A percentile compares a stretch with the other conserved stretches of the same genome.
Evolutionary conservation across 257 asterid species (phyloP).

Genomic region (Echium plantagineum): DNA sequence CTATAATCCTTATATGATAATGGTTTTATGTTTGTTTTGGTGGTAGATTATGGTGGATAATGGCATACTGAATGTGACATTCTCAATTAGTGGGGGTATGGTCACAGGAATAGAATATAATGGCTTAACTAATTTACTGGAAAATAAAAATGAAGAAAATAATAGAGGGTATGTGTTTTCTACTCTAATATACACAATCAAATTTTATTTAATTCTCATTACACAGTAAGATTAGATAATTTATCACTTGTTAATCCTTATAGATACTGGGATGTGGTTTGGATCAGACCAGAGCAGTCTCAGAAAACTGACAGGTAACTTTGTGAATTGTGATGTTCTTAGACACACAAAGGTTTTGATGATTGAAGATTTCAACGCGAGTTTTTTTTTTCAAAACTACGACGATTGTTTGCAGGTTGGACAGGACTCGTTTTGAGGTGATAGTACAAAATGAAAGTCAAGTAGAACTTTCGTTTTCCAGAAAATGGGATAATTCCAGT

Average conservation of each 20-base stretch:
- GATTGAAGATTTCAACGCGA: too few species aligned
- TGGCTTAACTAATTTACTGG: constrained; percentile 3
- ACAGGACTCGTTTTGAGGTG: background rate
- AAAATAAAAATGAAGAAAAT: background rate
- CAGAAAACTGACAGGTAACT: background rate
- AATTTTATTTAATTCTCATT: background rate
- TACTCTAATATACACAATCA: too few species aligned
- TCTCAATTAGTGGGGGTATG: background rate
- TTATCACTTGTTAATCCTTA: too few species aligned
- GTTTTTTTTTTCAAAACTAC: too few species aligned
- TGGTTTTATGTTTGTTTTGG: background rate
- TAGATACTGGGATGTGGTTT: background rate
- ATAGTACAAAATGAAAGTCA: constrained; percentile 1
- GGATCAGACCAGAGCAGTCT: background rate
- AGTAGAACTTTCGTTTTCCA: constrained; percentile 5
- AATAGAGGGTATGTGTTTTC: background rate
- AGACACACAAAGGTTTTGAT: too few species aligned
- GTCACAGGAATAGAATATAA: background rate
- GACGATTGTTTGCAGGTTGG: background rate
- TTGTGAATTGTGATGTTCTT: too few species aligned
- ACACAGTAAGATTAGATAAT: background rate
- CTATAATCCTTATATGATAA: background rate
- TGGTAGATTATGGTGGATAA: background rate
- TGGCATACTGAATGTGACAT: background rate
- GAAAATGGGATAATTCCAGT: constrained; percentile 1